These are phyloP conservation scores for Beauveria sp. DNA, from an alignment of 2,329 filamentous ascomycete species.

Conservation along the genomic window DNA sequence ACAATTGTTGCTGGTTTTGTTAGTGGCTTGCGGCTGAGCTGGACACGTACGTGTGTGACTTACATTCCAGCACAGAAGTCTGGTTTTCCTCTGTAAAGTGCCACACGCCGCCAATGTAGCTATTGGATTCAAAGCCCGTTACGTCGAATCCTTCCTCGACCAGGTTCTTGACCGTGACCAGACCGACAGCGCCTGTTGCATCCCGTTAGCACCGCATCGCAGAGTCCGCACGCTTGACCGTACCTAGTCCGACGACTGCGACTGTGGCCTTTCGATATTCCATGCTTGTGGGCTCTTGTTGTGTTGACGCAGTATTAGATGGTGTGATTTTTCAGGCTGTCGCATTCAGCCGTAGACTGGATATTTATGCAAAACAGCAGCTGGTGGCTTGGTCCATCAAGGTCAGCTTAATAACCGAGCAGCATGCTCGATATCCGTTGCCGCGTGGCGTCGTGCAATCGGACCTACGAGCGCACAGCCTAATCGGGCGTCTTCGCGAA, in stretches of 20 bases:
- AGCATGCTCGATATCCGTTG: background rate
- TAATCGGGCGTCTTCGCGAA: background rate
- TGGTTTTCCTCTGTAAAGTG: constrained; percentile 30
- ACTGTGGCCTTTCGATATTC: background rate
- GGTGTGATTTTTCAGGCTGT: background rate
- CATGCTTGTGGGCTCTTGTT: background rate
- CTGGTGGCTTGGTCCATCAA: background rate
- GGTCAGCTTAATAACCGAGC: background rate
- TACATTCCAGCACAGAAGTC: constrained; percentile 29
- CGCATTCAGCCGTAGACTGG: background rate
- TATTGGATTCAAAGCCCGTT: constrained; percentile 34
- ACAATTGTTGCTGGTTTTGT: constrained; percentile 20
- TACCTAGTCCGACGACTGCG: constrained; percentile 2
- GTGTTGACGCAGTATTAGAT: background rate
- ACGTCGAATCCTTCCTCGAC: constrained; percentile 37
- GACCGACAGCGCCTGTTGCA: background rate
- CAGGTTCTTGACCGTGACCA: constrained; percentile 20
- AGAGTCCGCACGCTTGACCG: background rate
- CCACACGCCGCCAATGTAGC: constrained; percentile 36
- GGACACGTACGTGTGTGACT: constrained; percentile 8
- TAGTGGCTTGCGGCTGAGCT: background rate
- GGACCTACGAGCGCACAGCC: background rate
- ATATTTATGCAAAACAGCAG: background rate
- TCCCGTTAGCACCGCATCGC: background rate
- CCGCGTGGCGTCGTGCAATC: background rate